Evolutionary conservation across 306 rosid genomes (phyloP).

Genomic region (Cajanus cajan): DNA sequence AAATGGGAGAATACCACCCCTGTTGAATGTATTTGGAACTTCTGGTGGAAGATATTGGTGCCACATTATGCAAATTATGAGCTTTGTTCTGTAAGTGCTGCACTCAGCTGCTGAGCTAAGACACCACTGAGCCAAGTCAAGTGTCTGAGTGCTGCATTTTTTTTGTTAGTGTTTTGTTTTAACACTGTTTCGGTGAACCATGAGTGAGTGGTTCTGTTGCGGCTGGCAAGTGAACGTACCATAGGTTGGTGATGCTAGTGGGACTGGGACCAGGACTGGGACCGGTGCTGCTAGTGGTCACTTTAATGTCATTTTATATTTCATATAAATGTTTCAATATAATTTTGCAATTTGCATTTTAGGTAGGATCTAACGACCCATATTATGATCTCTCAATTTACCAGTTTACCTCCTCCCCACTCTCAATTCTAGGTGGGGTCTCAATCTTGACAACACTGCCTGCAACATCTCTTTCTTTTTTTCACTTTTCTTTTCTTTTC

Average conservation of each 20-base stretch:
- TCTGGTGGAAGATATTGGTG: no score
- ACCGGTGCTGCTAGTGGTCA: neutral
- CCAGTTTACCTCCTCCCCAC: neutral
- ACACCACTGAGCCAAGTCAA: neutral
- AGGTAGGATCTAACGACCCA: neutral
- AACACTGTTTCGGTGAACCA: neutral
- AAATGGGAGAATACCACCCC: neutral
- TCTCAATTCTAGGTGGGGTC: neutral
- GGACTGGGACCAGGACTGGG: neutral
- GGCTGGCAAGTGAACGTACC: neutral
- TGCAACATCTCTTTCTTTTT: neutral
- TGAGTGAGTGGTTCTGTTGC: neutral
- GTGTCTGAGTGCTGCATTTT: neutral
- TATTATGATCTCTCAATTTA: neutral
- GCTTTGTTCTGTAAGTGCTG: neutral
- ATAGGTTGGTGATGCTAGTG: neutral
- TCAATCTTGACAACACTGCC: neutral
- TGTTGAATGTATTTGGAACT: neutral
- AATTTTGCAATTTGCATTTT: neutral
- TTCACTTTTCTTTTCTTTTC: no score
- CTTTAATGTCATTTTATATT: neutral
- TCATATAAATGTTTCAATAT: neutral
- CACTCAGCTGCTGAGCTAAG: neutral
- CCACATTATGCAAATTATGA: no score
- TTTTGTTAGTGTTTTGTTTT: neutral